Evolutionary conservation across 306 rosid species (phyloP), one percentile per base, ranked within the genome.

Genomic region (Casuarina glauca): DNA sequence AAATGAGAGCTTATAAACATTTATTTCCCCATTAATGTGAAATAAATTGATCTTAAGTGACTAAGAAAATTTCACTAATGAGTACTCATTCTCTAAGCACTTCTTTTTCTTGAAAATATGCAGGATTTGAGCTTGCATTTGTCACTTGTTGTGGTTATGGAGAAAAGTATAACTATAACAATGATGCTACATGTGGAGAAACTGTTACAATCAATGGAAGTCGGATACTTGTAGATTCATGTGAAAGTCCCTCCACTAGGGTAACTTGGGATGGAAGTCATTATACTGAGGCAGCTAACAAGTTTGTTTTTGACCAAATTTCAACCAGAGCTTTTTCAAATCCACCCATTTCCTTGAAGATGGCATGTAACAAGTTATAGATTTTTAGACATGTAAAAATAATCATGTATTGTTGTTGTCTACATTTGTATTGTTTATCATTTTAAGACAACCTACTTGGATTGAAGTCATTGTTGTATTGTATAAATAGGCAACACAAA

Each of bases 111-210:
- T 41, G 5, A 5, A 32, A 7, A 16, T 53, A 50, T 74, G 77
- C 71, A 90, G 92, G 95, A 58, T 88, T 88, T 80, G 90, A 86
- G 72, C 26, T 35, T 15, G 83, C 92, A 19, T 76, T 49, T 0
- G 78, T 77, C 46, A 26, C 86, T 3, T 90, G 92, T 12, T 88
- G 95, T 78, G 92, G 95, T 0, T 66, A 79, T 68, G 95, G 90
- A 70, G 92, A 87, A 20, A 32, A 79, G 63, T 85, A 90, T 78
- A 88, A 84, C 69, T 82, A n/a, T 12, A 74, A 17, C 54, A 0
- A 0, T 6, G 38, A 0, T 46, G 79, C 26, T 46, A 3, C 12
- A 12, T 46, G 51, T 46, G 51, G 51, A 46, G 51, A 12, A 46
- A 46, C 51, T 7, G 10, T 46, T 0, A 46, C 51, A 46, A 12